Percentiles rank a stretch among this genome's conserved stretches.
These are phyloP conservation scores for Abelmoschus esculentus DNA, from an alignment of 345 rosid species.

Conservation along the genomic window DNA sequence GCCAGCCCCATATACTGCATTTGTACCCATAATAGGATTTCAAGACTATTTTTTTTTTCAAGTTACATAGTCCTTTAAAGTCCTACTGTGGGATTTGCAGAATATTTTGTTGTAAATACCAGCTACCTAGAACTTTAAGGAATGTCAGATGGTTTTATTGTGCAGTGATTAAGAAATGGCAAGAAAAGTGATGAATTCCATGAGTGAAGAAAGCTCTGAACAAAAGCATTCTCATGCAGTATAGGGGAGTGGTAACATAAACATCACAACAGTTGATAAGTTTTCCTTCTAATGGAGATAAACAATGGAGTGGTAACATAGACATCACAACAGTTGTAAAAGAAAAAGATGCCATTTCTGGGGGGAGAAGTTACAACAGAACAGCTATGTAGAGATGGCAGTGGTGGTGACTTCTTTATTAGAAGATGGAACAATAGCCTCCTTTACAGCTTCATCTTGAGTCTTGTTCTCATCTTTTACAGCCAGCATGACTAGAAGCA, in stretches of 20 bases:
- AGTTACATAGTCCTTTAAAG: neutral
- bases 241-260: too few species aligned
- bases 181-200: too few species aligned
- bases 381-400: neutral
- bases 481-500: constrained; percentile 51
- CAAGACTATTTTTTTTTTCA: neutral
- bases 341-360: neutral
- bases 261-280: too few species aligned
- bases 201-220: neutral
- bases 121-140: neutral
- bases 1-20: neutral
- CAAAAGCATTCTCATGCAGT: too few species aligned
- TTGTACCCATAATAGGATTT: neutral
- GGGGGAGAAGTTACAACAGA: neutral
- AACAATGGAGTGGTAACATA: neutral
- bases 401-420: neutral
- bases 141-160: neutral
- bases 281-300: neutral
- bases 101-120: neutral
- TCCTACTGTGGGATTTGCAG: neutral
- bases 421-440: neutral
- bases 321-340: neutral
- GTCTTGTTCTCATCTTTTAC: constrained; percentile 46
- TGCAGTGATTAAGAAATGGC: too few species aligned
- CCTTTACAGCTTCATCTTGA: neutral